Evolutionary conservation across 805 yeast species (phyloP).

Genomic region (Cyberlindnera mrakii): DNA sequence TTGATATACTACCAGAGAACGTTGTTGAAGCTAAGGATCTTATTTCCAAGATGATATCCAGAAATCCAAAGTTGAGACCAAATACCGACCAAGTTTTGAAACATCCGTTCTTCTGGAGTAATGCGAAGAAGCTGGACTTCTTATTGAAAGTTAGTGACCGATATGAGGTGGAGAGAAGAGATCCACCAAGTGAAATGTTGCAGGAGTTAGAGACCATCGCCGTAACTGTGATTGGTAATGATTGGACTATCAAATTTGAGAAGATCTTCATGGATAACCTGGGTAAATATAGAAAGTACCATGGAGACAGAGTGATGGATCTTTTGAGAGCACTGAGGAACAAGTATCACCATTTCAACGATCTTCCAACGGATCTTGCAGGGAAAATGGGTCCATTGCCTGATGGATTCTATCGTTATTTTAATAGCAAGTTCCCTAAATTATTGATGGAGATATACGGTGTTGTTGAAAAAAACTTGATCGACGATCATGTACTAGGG

Average conservation of each 20-base stretch:
- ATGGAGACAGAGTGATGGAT: slow-evolving; percentile 74
- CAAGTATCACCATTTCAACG: slow-evolving; percentile 92
- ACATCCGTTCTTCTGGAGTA: slow-evolving; percentile 89
- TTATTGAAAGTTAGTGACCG: slow-evolving; percentile 84
- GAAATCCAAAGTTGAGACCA: slow-evolving; percentile 67
- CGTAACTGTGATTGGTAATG: slow-evolving; percentile 45
- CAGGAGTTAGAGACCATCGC: slow-evolving; percentile 49
- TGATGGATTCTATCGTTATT: slow-evolving; percentile 76
- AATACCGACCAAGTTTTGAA: slow-evolving; percentile 57
- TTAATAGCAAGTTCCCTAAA: slow-evolving; percentile 68
- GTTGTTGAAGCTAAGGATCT: slow-evolving; percentile 65
- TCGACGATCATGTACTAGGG: slow-evolving; percentile 56
- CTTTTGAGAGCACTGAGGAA: slow-evolving; percentile 83
- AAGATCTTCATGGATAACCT: slow-evolving; percentile 69
- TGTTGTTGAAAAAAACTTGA: slow-evolving; percentile 49
- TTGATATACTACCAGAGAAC: slow-evolving; percentile 29
- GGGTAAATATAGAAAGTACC: slow-evolving; percentile 88
- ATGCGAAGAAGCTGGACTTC: slow-evolving; percentile 71
- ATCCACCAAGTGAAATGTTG: slow-evolving; percentile 64
- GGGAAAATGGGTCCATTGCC: slow-evolving; percentile 73
- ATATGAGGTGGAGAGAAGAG: slow-evolving; percentile 78
- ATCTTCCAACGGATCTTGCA: slow-evolving; percentile 65
- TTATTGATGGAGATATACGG: slow-evolving; percentile 70
- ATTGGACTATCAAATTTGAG: slow-evolving; percentile 79
- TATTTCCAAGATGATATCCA: slow-evolving; percentile 63